Evolutionary conservation across 257 asterid genomes (phyloP).

Genomic region (Thymus quinquecostatus): DNA sequence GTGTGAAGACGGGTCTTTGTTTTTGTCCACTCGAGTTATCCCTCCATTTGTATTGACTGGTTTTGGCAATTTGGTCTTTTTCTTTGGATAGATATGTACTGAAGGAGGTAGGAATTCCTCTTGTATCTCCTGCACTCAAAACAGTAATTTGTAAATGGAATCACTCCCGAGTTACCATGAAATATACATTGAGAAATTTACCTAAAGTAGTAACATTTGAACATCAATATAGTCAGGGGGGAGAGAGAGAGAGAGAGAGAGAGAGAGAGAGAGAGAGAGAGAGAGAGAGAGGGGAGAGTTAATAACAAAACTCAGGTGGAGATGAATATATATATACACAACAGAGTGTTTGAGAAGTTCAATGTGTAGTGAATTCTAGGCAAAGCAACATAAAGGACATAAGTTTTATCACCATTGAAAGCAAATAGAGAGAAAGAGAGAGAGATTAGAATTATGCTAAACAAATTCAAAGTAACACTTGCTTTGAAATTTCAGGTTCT

Average conservation of each 20-base stretch:
- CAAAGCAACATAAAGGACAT: neutral
- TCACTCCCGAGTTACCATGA: constrained; percentile 8
- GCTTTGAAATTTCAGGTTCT: neutral
- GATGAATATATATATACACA: neutral
- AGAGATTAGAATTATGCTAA: neutral
- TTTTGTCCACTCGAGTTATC: constrained; percentile 27
- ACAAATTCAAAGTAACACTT: neutral
- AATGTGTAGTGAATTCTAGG: constrained; percentile 1
- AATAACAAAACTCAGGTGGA: neutral
- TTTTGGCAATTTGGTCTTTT: constrained; percentile 45
- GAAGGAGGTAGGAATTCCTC: constrained; percentile 85
- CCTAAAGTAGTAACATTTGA: neutral
- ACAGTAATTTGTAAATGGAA: constrained; percentile 13
- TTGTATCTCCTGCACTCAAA: constrained; percentile 75
- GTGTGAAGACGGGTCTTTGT: constrained; percentile 30
- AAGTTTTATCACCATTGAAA: neutral
- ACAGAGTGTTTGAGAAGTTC: neutral
- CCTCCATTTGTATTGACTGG: constrained; percentile 45
- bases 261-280: no score
- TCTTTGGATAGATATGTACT: constrained; percentile 65
- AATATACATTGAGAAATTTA: neutral
- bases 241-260: neutral
- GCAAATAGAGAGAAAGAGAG: neutral
- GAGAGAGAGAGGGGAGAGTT: neutral
- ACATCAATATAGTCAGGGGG: neutral